Evolutionary conservation across 1,139 yeast species (phyloP), one percentile per base, ranked within the genome.

Genomic region (Spathaspora sp.): DNA sequence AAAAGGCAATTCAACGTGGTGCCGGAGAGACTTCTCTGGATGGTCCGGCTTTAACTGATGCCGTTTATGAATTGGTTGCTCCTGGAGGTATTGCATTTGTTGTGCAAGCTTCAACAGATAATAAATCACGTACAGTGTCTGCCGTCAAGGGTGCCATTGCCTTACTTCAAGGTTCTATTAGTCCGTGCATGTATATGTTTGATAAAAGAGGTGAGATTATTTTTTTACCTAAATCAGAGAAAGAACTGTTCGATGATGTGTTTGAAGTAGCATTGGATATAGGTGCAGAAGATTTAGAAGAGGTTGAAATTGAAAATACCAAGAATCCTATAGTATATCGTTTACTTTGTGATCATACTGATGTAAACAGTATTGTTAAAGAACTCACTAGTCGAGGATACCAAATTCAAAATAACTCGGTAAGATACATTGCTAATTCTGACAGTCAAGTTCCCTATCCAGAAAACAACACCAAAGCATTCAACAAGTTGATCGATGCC

Each of bases 81-180:
- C 97, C 97, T 0, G 95, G 91, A 2, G 97, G 96, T 0, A 89
- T 88, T 3, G 89, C 96, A 0, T 74, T 90, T 44, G 79, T 93
- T 4, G 80, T 90, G 7, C 96, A 89, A 58, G 91, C 96, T 0
- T 72, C 83, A 44, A 91, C 98, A 0, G 97, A 91, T 63, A 93
- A 89, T 65, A 89, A 87, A 64, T 84, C 87, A 47, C 72, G 98
- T 46, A 85, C 97, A 0, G 80, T 90, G 25, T 84, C 88, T 23
- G 74, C 78, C 46, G 85, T 93, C 5, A 82, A 93, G 57, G 81
- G 88, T 10, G 86, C 89, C 2, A 81, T 93, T 65, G 78, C 83
- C 42, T 88, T 87, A 57, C 78, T 72, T 57, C 80, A 80, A 44
- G 93, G 95, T 1, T 74, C 83, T 16, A 68, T 88, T 63, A 80